These are phyloP conservation scores for Amphicarpaea edgeworthii DNA, from an alignment of 306 rosid species.

Conservation along the genomic window DNA sequence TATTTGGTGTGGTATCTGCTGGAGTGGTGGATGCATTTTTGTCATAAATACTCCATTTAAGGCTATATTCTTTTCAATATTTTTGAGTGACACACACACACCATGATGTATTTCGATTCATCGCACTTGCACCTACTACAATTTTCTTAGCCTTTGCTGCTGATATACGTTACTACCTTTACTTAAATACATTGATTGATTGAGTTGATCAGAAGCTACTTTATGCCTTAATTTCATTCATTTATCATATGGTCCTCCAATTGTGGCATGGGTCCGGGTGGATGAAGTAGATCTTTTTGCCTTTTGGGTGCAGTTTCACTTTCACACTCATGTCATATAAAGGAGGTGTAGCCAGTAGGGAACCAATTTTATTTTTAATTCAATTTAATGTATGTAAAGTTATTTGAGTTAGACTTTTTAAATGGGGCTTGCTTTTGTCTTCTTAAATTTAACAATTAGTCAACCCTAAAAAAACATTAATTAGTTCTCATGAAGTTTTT, in stretches of 20 bases:
- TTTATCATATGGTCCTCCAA: neutral
- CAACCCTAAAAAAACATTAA: no score
- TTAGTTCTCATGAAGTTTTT: no score
- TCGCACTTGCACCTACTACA: neutral
- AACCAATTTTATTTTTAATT: neutral
- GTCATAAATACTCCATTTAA: neutral
- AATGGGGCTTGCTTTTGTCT: no score
- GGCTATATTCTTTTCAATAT: neutral
- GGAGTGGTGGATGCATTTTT: no score
- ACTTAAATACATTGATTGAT: neutral
- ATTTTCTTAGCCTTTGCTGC: neutral
- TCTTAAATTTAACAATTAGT: no score
- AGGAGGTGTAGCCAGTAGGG: neutral
- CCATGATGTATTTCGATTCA: neutral
- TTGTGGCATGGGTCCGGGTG: neutral
- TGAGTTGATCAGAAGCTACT: neutral
- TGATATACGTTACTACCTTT: neutral
- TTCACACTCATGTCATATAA: neutral
- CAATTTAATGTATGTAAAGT: neutral
- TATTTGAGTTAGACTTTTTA: neutral
- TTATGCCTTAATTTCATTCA: neutral
- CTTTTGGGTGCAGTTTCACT: neutral
- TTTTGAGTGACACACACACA: neutral
- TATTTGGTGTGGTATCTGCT: no score
- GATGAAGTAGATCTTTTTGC: neutral